These are phyloP conservation scores for Vaccinium vitisidaea DNA, from an alignment of 148 eudicot species.

Conservation along the genomic window DNA sequence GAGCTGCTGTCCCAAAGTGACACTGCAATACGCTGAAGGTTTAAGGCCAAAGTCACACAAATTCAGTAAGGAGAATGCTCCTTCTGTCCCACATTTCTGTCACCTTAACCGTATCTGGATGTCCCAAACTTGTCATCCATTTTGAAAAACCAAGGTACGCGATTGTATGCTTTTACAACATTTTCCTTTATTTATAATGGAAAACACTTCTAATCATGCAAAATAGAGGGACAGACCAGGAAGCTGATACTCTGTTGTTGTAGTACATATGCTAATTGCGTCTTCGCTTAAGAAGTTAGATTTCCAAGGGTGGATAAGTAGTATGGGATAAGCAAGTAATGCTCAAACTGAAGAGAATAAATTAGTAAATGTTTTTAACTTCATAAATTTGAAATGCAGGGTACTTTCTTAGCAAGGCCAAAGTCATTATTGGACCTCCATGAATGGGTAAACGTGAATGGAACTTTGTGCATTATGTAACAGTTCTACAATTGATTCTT, in stretches of 20 bases:
- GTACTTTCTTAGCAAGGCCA: slow-evolving; percentile 7
- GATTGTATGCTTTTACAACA: not conserved
- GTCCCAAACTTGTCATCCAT: not conserved
- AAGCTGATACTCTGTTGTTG: not conserved
- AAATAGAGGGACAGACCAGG: not conserved
- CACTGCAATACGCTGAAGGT: not conserved
- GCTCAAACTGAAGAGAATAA: not conserved
- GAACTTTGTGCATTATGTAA: not conserved
- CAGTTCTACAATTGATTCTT: not conserved
- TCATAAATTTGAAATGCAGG: not conserved
- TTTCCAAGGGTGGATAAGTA: not conserved
- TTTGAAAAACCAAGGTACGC: not conserved
- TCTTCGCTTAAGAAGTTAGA: not conserved
- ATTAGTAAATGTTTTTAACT: not conserved
- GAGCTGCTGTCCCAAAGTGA: not conserved
- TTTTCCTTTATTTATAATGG: not conserved
- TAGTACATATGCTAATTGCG: not conserved
- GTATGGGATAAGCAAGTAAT: not conserved
- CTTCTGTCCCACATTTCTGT: not conserved
- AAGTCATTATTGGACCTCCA: not conserved
- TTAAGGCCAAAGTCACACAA: not conserved
- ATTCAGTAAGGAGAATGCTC: not conserved
- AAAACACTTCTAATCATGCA: not conserved
- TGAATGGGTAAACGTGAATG: not conserved
- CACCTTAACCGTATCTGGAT: not conserved